Evolutionary conservation across 108 stramenopile genomes (phyloP).

Genomic region (Nitzschia putrida): DNA sequence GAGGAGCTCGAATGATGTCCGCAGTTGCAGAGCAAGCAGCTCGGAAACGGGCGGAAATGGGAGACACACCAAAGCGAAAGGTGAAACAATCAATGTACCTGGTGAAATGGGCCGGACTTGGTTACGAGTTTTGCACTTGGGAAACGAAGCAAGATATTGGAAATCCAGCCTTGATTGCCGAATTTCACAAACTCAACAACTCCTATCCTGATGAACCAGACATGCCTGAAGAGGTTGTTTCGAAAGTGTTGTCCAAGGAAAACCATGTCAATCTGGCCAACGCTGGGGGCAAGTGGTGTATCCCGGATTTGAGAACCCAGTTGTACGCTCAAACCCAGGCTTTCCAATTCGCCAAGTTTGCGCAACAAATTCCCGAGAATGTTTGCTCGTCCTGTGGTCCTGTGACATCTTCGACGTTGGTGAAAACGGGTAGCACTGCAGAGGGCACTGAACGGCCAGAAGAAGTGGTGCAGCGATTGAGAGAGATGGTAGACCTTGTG

Average conservation of each 20-base stretch:
- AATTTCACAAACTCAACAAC: constrained; percentile 73
- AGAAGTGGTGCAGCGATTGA: constrained; percentile 46
- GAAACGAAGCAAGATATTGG: constrained; percentile 91
- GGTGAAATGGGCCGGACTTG: constrained; percentile 96
- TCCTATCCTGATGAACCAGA: constrained; percentile 72
- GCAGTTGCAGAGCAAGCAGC: constrained; percentile 79
- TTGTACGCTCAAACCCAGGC: constrained; percentile 78
- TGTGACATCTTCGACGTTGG: constrained; percentile 23
- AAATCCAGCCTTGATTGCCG: constrained; percentile 62
- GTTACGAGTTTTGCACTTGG: constrained; percentile 96
- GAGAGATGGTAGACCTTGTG: constrained; percentile 34
- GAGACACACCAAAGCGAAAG: constrained; percentile 75
- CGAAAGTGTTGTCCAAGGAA: constrained; percentile 47
- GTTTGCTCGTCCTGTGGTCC: constrained; percentile 70
- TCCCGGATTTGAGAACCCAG: constrained; percentile 58
- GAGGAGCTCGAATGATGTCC: constrained; percentile 69
- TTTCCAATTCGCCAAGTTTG: constrained; percentile 84
- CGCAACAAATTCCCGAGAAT: constrained; percentile 53
- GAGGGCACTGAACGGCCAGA: constrained; percentile 7
- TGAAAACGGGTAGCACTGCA: not conserved
- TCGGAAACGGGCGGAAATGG: constrained; percentile 76
- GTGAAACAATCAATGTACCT: constrained; percentile 85
- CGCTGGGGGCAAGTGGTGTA: constrained; percentile 53
- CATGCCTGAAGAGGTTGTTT: constrained; percentile 54
- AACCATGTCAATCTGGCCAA: constrained; percentile 57